Evolutionary conservation across 2,329 filamentous ascomycete genomes (phyloP).

Genomic region (Scedosporium aurantiacum): DNA sequence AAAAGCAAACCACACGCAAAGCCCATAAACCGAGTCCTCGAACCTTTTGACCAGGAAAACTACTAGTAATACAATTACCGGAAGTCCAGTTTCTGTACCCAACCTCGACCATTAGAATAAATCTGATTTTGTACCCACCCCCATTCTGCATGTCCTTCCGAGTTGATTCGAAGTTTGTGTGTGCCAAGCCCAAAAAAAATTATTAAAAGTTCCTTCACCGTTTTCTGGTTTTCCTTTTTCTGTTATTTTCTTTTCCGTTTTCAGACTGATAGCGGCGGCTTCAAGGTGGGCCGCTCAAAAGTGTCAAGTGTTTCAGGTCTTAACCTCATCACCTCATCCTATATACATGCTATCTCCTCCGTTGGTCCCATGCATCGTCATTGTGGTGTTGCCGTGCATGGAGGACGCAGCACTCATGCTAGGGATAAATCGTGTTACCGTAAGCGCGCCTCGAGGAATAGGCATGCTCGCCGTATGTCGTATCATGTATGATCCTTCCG

Average conservation of each 20-base stretch:
- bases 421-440: slow-evolving; percentile 33
- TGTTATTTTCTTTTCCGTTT: neutral
- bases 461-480: slow-evolving; percentile 27
- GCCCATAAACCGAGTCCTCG: neutral
- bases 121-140: neutral
- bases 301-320: neutral
- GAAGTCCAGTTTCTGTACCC: neutral
- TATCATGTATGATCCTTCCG: slow-evolving; percentile 30
- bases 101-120: neutral
- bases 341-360: slow-evolving; percentile 41
- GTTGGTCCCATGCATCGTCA: slow-evolving; percentile 31
- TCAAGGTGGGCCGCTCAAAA: neutral
- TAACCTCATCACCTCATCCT: slow-evolving; percentile 24
- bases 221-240: neutral
- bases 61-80: neutral
- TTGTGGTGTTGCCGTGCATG: slow-evolving; percentile 27
- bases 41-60: neutral
- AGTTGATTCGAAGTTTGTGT: neutral
- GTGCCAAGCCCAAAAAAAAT: neutral
- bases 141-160: neutral
- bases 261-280: neutral
- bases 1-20: neutral
- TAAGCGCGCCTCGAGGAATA: slow-evolving; percentile 24
- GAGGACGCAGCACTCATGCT: slow-evolving; percentile 27
- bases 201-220: neutral